phyloP scores from a whole-genome alignment of 768 basidiomycete species.

The Amanita pseudoporphyria region DNA sequence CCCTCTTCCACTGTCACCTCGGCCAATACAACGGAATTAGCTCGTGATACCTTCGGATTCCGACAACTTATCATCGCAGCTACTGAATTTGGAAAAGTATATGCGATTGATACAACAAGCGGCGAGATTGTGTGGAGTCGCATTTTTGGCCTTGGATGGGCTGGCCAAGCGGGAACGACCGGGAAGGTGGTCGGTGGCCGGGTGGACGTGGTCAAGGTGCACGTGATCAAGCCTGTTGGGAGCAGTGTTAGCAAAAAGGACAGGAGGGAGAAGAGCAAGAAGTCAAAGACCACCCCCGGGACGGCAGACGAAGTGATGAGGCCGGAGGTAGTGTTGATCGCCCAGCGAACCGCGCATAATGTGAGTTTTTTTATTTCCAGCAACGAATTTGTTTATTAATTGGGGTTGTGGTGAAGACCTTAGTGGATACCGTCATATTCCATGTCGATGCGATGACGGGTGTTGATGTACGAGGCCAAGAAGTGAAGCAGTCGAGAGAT shows the following conservation, averaged over 20 bases:
- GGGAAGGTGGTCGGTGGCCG: constrained; percentile 34
- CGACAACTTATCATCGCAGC: constrained; percentile 72
- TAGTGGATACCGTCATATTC: constrained; percentile 66
- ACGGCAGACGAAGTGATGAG: not conserved
- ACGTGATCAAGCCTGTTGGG: constrained; percentile 38
- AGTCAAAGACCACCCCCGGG: no score
- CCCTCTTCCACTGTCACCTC: constrained; percentile 21
- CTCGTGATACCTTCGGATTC: constrained; percentile 80
- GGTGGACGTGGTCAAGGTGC: constrained; percentile 53
- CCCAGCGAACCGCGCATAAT: constrained; percentile 52
- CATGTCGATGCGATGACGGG: constrained; percentile 75
- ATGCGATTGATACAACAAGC: constrained; percentile 71
- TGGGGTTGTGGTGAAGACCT: constrained; percentile 27
- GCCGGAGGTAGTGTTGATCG: constrained; percentile 51
- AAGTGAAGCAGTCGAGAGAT: not conserved
- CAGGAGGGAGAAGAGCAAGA: not conserved
- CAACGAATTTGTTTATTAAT: not conserved
- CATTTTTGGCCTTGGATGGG: constrained; percentile 66
- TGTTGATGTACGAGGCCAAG: constrained; percentile 28
- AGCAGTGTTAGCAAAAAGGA: constrained; percentile 21
- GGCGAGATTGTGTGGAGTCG: constrained; percentile 77
- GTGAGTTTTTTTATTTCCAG: constrained; percentile 31
- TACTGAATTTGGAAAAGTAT: constrained; percentile 65
- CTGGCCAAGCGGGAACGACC: constrained; percentile 16
- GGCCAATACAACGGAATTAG: constrained; percentile 24